These are phyloP conservation scores for Niebla homalea DNA, from an alignment of 495 filamentous ascomycete species.

Conservation along the genomic window DNA sequence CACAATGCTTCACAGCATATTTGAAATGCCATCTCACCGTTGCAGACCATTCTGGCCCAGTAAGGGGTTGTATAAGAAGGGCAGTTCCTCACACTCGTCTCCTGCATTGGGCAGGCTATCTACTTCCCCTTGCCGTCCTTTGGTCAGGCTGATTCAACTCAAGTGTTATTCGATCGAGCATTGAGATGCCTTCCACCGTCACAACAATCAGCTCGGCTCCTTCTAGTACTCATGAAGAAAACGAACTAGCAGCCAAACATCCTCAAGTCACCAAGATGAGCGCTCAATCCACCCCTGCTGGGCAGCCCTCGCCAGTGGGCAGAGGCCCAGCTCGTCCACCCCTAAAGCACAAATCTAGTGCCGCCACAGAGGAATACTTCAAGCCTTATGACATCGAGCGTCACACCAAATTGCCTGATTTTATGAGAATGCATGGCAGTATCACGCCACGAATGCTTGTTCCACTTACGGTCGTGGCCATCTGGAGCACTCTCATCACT, in stretches of 20 bases:
- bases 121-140: too few species aligned
- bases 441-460: slow-evolving; percentile 71
- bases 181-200: neutral
- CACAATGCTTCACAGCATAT: neutral
- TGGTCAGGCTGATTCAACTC: too few species aligned
- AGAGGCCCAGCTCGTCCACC: neutral
- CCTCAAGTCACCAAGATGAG: neutral
- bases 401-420: slow-evolving; percentile 73
- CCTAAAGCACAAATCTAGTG: neutral
- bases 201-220: neutral
- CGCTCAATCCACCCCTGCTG: neutral
- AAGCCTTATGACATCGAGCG: slow-evolving; percentile 53
- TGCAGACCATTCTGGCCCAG: neutral
- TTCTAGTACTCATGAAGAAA: neutral
- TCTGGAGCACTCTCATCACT: slow-evolving; percentile 60
- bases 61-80: too few species aligned
- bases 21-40: neutral
- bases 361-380: slow-evolving; percentile 6
- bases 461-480: slow-evolving; percentile 50
- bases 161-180: too few species aligned
- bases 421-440: slow-evolving; percentile 68
- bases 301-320: neutral
- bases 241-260: neutral
- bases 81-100: too few species aligned
- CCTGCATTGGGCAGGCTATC: too few species aligned